Conservation (phyloP, 495 filamentous ascomycete species). For the Penicillium argentinense region DNA sequence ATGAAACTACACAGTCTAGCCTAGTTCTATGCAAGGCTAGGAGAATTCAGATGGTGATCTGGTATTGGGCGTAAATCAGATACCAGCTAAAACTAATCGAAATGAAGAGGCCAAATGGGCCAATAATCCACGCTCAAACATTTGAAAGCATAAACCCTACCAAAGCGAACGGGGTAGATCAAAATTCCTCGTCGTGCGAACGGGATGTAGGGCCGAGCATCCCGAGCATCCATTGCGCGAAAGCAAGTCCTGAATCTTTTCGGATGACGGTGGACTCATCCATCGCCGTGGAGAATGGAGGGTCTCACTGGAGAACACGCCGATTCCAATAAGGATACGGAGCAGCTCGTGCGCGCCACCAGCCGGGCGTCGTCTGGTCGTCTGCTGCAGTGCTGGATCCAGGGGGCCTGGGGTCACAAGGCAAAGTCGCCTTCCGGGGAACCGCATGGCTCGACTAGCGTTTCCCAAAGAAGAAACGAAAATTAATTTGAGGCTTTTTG, state of each 20-base stretch:
- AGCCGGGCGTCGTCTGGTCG: conserved; percentile 8
- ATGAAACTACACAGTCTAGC: too few relatives aligned
- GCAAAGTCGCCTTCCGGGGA: conserved; percentile 17
- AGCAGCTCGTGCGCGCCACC: conserved; percentile 23
- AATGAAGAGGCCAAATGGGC: background rate
- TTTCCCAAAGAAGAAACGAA: conserved; percentile 1
- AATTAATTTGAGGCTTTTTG: conserved; percentile 3
- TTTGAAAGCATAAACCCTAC: background rate
- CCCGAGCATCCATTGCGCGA: conserved; percentile 5
- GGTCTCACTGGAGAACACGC: conserved; percentile 22
- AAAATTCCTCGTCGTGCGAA: background rate
- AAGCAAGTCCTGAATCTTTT: conserved; percentile 16
- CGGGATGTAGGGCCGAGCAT: conserved; percentile 22
- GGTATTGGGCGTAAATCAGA: too few relatives aligned
- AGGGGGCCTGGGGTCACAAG: conserved; percentile 19
- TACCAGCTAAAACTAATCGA: too few relatives aligned
- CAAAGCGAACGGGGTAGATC: background rate
- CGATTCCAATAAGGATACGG: conserved; percentile 29
- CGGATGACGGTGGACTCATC: background rate
- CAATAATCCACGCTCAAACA: background rate
- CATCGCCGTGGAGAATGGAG: background rate
- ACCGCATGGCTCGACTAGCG: conserved; percentile 10
- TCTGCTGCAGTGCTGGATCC: conserved; percentile 8
- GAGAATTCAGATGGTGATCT: too few relatives aligned
- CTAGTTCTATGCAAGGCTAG: too few relatives aligned